Percentiles rank a stretch among this genome's conserved stretches.
These are phyloP conservation scores for Globisporangium cederbergense DNA, from an alignment of 352 stramenopile species.

Conservation along the genomic window DNA sequence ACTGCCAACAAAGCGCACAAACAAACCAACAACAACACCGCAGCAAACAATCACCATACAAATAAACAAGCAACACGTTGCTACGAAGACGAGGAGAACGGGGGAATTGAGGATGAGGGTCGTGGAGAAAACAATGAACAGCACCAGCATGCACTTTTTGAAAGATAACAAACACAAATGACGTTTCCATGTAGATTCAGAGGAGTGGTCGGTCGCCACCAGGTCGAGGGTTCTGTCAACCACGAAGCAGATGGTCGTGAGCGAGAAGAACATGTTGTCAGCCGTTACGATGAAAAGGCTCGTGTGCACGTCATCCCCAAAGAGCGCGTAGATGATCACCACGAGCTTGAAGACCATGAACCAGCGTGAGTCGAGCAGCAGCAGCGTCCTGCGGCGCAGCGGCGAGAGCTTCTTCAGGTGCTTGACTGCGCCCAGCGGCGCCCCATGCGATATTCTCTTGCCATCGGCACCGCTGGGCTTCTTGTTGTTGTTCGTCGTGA, in stretches of 20 bases:
- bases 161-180: background rate
- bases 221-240: too few relatives aligned
- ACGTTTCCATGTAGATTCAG: background rate
- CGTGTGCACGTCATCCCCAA: slow-evolving; percentile 89
- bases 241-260: slow-evolving; percentile 86
- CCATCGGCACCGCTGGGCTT: slow-evolving; percentile 14
- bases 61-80: background rate
- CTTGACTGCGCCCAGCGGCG: slow-evolving; percentile 22
- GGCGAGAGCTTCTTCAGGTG: slow-evolving; percentile 42
- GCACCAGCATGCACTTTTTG: slow-evolving; percentile 3
- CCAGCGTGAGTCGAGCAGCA: slow-evolving; percentile 68
- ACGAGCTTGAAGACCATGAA: slow-evolving; percentile 85
- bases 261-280: slow-evolving; percentile 81
- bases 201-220: background rate
- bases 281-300: slow-evolving; percentile 56
- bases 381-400: slow-evolving; percentile 30
- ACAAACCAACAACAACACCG: background rate
- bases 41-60: background rate
- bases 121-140: background rate
- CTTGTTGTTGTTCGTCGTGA: slow-evolving; percentile 9
- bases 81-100: background rate
- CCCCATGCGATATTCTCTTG: background rate
- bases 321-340: slow-evolving; percentile 91
- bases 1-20: background rate
- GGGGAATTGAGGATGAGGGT: background rate